These are phyloP conservation scores for Bothriochloa decipiens DNA, from an alignment of 176 grass and related monocot genomes.

Conservation along the genomic window DNA sequence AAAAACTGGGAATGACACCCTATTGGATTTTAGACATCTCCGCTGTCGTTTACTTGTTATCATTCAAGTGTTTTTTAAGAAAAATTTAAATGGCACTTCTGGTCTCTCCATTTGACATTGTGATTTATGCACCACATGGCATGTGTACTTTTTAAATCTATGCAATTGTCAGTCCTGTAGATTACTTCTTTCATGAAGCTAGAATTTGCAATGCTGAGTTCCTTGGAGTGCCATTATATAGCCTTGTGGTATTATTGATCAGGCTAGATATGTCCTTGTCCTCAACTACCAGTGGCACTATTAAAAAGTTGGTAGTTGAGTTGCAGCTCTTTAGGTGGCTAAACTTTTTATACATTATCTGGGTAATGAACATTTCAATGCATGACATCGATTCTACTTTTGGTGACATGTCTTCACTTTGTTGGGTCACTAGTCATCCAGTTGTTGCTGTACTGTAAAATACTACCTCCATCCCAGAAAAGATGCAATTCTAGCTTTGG, in stretches of 20 bases:
- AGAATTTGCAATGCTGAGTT: neutral
- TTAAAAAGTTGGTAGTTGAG: neutral
- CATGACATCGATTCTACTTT: neutral
- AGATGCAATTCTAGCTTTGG: neutral
- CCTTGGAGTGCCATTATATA: neutral
- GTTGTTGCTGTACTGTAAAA: neutral
- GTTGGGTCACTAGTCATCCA: neutral
- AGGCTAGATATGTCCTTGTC: slow-evolving; percentile 2
- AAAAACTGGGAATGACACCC: neutral
- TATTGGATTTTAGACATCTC: neutral
- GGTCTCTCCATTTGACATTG: neutral
- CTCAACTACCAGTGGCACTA: neutral
- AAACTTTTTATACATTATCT: neutral
- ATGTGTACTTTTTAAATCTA: neutral
- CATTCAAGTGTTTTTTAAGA: neutral
- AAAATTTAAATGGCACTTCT: neutral
- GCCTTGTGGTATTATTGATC: neutral
- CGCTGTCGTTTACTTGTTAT: neutral
- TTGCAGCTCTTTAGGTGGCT: neutral
- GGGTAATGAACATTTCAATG: neutral
- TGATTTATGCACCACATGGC: neutral
- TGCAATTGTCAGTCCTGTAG: slow-evolving; percentile 24
- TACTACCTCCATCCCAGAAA: neutral
- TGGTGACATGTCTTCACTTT: neutral
- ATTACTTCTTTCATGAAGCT: neutral